Evolutionary conservation across 1,139 yeast genomes (phyloP), one percentile per base, ranked within the genome.

Genomic region (Blastobotrys niveus): DNA sequence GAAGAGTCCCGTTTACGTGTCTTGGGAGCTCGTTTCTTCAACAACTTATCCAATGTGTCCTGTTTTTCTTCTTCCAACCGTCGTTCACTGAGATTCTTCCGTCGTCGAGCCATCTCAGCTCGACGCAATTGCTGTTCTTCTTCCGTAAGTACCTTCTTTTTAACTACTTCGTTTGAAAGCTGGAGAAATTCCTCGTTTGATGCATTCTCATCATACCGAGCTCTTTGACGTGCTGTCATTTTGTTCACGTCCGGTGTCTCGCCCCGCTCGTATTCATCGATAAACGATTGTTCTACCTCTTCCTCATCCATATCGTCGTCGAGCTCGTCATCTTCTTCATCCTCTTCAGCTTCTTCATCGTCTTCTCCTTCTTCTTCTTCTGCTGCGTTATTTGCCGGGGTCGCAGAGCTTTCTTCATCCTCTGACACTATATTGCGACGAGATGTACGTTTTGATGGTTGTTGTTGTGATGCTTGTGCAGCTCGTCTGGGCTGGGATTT

Each of bases 31-130:
- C 96, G 73, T 63, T 91, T 80, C 64, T 86, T 83, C 52, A 91
- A 70, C 48, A 91, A 68, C 60, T 85, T 86, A 62, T 88, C 89
- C 52, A 91, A 72, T 0, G 96, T 89, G 53, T 88, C 96, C 57
- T 82, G 77, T 62, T 91, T 91, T 63, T 91, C 98, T 62, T 87
- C 96, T 59, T 88, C 97, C 33, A 86, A 68, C 51, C 83, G 79
- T 65, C 83, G 82, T 57, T 82, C 89, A 53, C 83, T 82, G 58
- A 88, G 75, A 59, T 91, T 91, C 62, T 84, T 84, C 52, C 98
- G 74, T 62, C 89, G 78, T 55, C 98, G 76, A 0, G 96, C 91
- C 58, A 79, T 81, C 60, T 91, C 98, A 1, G 94, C 89, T 51
- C 88, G 80, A 34, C 88, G 74, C 48, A 87, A 65, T 31, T 86